Evolutionary conservation across 2,329 filamentous ascomycete genomes (phyloP).

Genomic region (Fusarium aywerte): DNA sequence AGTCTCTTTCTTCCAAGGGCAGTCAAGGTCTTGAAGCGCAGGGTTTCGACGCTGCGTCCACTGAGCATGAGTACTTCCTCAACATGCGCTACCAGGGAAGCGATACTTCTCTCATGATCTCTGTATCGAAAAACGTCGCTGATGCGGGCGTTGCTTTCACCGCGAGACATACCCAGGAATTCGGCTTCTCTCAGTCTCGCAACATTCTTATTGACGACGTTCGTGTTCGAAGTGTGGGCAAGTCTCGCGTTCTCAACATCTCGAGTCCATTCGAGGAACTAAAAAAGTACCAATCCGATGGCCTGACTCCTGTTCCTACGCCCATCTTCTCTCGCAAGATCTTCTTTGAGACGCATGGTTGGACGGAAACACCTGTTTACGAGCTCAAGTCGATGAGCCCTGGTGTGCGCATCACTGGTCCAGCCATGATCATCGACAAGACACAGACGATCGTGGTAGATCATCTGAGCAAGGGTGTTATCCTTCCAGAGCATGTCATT

Average conservation of each 20-base stretch:
- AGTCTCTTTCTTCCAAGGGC: constrained; percentile 41
- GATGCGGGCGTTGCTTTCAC: constrained; percentile 51
- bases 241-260: constrained; percentile 39
- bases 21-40: constrained; percentile 36
- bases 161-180: constrained; percentile 54
- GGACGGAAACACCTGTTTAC: constrained; percentile 44
- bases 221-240: constrained; percentile 55
- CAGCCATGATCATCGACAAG: constrained; percentile 76
- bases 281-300: constrained; percentile 21
- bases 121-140: constrained; percentile 33
- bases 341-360: constrained; percentile 44
- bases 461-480: constrained; percentile 47
- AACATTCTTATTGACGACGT: constrained; percentile 57
- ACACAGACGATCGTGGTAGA: constrained; percentile 81
- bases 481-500: constrained; percentile 51
- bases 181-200: constrained; percentile 54
- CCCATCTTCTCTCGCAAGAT: constrained; percentile 39
- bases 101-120: constrained; percentile 57
- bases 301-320: constrained; percentile 14
- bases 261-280: constrained; percentile 44
- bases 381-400: constrained; percentile 37
- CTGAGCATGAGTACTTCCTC: constrained; percentile 57
- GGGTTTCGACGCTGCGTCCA: constrained; percentile 54
- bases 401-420: constrained; percentile 57
- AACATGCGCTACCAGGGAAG: constrained; percentile 59